Percentiles rank a stretch among this genome's conserved stretches.
Conservation (phyloP, 2,329 filamentous ascomycete species). For the Camptophora hylomeconis region DNA sequence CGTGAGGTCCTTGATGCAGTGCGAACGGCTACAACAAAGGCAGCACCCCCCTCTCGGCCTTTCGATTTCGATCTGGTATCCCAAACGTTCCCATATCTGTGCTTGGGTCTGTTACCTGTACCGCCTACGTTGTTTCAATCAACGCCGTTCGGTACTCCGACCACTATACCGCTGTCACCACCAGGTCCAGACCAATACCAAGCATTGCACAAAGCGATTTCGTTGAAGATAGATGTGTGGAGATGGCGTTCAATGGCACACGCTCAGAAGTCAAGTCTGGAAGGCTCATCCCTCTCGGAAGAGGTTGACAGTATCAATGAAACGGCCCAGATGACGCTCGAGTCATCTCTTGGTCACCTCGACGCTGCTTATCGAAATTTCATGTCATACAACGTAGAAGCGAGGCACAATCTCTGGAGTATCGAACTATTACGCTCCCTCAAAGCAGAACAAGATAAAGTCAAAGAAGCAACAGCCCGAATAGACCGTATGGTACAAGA, state of each 20-base stretch:
- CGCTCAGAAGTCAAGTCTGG: constrained; percentile 9
- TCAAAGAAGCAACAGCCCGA: constrained; percentile 29
- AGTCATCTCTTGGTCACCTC: constrained; percentile 60
- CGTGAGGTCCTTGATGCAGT: constrained; percentile 70
- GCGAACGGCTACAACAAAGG: constrained; percentile 52
- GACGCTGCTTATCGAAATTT: constrained; percentile 67
- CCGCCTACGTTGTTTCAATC: constrained; percentile 66
- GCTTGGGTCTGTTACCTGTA: constrained; percentile 64
- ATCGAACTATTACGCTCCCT: constrained; percentile 35
- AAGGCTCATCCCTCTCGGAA: constrained; percentile 14
- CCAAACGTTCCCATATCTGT: constrained; percentile 75
- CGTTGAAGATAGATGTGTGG: constrained; percentile 55
- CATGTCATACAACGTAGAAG: constrained; percentile 47
- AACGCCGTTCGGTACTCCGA: constrained; percentile 62
- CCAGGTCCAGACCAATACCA: constrained; percentile 63
- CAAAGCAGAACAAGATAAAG: constrained; percentile 30
- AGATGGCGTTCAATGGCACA: constrained; percentile 33
- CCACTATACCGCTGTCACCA: constrained; percentile 69
- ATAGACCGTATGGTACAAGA: constrained; percentile 34
- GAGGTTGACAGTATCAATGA: constrained; percentile 28
- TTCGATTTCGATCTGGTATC: constrained; percentile 75
- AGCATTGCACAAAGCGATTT: constrained; percentile 54
- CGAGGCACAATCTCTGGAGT: constrained; percentile 32
- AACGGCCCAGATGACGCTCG: constrained; percentile 49
- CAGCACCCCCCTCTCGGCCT: constrained; percentile 30